Evolutionary conservation across 148 eudicot genomes (phyloP), one percentile per base, ranked within the genome.

Genomic region (Salicornia ramosissima): DNA sequence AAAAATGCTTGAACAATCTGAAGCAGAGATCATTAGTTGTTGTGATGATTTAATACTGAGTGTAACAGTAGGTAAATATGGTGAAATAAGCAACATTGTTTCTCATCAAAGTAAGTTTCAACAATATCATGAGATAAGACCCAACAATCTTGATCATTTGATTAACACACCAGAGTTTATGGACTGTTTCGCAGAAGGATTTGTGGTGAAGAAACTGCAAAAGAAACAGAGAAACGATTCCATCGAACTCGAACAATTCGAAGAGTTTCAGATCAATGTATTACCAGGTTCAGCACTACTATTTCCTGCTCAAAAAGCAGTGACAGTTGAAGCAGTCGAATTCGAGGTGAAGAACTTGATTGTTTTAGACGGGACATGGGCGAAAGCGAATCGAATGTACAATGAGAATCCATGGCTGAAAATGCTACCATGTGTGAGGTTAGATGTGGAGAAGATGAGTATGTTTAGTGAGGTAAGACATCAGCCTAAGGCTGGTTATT

Each of bases 281-380:
- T 88, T 88, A 61, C 82, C 82, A 5, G 89, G 89, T 55, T 84
- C 97, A 33, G 88, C 77, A 19, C 78, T 92, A 12, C 83, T 92
- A 14, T 92, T 92, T 68, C 97, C 97, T 1, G 78, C 87, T 46
- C 82, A 87, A 63, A 65, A 76, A 0, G 76, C 96, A 26, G 74
- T 86, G 52, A 72, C 79, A 5, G 53, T 74, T 2, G 86, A 87
- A 70, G 79, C 46, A 26, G 42, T 87, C 31, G 73, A 76, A 68
- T 86, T 86, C 14, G 80, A 83, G 64, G 96, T 92, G 74, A 87
- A 82, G 78, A 92, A 89, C 64, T 73, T 92, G 83, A 92, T 92
- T 75, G 93, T 92, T 43, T 77, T 92, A 74, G 97, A 92, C 71
- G 96, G 96, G 42, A 92, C 97, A 1, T 92, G 97, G 97, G 71